Base-by-base conservation (phyloP, 2,329 filamentous ascomycete species). In the Fusarium succisae region DNA sequence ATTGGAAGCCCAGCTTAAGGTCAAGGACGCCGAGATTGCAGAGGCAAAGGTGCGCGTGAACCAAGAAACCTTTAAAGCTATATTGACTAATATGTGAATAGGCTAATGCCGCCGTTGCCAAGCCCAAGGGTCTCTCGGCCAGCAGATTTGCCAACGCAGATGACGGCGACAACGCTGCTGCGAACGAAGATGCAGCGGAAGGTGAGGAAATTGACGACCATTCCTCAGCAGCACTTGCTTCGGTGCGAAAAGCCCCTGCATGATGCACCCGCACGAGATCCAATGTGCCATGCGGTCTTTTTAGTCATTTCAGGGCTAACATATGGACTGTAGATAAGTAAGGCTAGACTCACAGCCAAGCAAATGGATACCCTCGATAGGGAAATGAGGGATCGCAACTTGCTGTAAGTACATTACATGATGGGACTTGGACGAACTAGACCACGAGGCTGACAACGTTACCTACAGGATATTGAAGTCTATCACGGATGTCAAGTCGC, bases 181-280 rank as follows among this genome's bases (percentile, higher is more conserved):
- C 80, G 51, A 76, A 82, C 75, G 81, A 82, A 63, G 80, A 79
- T 55, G 79, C 81, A 79, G 84, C 84, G 80, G 87, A 87, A 88
- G 89, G 87, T 88, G 89, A 91, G 89, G 84, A 84, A 80, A 83
- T 84, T 78, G 86, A 89, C 78, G 90, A 92, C 80, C 84, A 89
- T 85, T 90, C 89, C 82, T 91, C 90, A 80, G 85, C 87, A 81
- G 90, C 90, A 83, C 86, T 92, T 83, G 90, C 90, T 84, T 89
- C 88, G 90, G 90, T 92, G 88, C 87, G 90, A 85, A 79, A 83
- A 82, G 83, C 86, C 86, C 83, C 83, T 85, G 82, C 81, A 83
- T 85, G 81, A 81, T 82, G 79, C 78, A 80, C 81, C 78, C 63
- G 70, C 74, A 77, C 72, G 73, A 68, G 72, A 28, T 72, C 65